Conservation (phyloP, 257 asterid species). For the Plantago elongata region DNA sequence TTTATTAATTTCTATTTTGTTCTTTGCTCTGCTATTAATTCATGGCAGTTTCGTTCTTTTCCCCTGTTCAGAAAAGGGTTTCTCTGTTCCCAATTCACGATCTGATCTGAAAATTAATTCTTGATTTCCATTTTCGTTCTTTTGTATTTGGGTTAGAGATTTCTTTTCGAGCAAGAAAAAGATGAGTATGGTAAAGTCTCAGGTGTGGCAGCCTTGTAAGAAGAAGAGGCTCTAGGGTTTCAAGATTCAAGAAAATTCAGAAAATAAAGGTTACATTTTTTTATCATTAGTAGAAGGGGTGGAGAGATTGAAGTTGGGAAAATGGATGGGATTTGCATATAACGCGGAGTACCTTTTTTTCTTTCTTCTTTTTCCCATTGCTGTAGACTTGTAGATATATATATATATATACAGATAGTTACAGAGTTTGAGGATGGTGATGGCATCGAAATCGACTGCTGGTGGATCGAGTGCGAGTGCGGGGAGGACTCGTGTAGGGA, state of each 20-base stretch:
- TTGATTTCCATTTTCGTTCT: neutral
- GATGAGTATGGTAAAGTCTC: conserved; percentile 63
- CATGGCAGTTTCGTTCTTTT: neutral
- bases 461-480: conserved; percentile 30
- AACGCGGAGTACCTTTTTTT: conserved; percentile 13
- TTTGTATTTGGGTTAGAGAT: neutral
- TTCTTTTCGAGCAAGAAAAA: neutral
- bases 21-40: neutral
- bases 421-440: conserved; percentile 26
- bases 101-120: too few relatives aligned
- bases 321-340: conserved; percentile 55
- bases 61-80: neutral
- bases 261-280: neutral
- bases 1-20: neutral
- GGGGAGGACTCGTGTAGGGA: conserved; percentile 77
- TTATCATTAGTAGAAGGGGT: too few relatives aligned
- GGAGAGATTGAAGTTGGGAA: neutral
- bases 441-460: conserved; percentile 54
- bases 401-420: conserved; percentile 8
- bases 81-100: too few relatives aligned
- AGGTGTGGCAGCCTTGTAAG: conserved; percentile 95
- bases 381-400: too few relatives aligned
- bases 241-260: conserved; percentile 12
- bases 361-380: conserved; percentile 6
- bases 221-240: conserved; percentile 64